Conservation (phyloP, 2,329 filamentous ascomycete species). For the Dendrostoma leiphaemia region DNA sequence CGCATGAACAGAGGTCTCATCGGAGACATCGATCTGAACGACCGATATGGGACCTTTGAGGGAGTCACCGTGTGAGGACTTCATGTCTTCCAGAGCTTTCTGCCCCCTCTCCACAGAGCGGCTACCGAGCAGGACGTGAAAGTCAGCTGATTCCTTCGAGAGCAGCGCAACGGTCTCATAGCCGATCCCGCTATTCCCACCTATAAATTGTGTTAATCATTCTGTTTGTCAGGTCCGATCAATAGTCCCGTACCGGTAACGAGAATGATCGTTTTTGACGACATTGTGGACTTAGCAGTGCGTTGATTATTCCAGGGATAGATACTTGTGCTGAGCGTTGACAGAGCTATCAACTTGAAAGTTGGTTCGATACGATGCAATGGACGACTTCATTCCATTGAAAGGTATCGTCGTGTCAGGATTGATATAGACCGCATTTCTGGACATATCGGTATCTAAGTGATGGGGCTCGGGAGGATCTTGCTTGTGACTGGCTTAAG, state of each 20-base stretch:
- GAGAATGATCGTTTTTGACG: not conserved
- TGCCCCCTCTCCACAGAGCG: constrained; percentile 5
- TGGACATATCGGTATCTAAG: too few relatives aligned
- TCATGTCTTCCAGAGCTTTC: constrained; percentile 1
- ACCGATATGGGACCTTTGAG: constrained; percentile 2
- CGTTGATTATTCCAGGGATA: too few relatives aligned
- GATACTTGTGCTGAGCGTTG: too few relatives aligned
- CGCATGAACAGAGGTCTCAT: constrained; percentile 54
- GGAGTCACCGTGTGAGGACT: not conserved
- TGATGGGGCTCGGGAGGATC: too few relatives aligned
- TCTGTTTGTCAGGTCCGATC: fast-evolving
- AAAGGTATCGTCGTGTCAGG: too few relatives aligned
- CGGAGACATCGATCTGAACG: constrained; percentile 56
- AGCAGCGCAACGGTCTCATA: constrained; percentile 32
- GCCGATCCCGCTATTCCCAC: constrained; percentile 46
- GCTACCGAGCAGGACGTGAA: constrained; percentile 5
- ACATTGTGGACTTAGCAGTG: too few relatives aligned
- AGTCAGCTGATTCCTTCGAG: constrained; percentile 1
- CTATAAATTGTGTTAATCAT: constrained; percentile 18
- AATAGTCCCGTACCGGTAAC: not conserved
- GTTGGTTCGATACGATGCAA: too few relatives aligned
- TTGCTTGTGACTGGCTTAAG: too few relatives aligned
- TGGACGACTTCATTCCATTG: too few relatives aligned
- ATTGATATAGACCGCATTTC: too few relatives aligned
- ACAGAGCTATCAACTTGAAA: too few relatives aligned